These are phyloP conservation scores for Alternaria sp. DNA, from an alignment of 2,329 filamentous ascomycete species.

Conservation along the genomic window DNA sequence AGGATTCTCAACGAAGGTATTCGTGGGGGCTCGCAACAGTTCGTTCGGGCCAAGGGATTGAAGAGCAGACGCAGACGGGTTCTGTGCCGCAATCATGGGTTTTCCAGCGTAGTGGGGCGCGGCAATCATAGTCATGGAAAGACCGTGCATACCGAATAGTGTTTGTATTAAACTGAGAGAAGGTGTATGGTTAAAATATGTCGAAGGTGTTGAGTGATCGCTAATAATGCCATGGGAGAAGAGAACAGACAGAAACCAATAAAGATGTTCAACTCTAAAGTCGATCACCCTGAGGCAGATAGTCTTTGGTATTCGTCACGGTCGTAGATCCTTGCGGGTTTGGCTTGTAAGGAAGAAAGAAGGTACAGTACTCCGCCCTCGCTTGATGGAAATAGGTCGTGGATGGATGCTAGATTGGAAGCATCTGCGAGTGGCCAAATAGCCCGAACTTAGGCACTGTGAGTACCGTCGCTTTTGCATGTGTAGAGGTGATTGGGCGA, in stretches of 20 bases:
- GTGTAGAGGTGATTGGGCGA: conserved; percentile 34
- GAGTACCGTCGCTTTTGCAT: conserved; percentile 37
- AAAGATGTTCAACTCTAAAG: conserved; percentile 48
- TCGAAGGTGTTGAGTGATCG: conserved; percentile 9
- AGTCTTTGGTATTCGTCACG: conserved; percentile 48
- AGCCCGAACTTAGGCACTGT: conserved; percentile 19
- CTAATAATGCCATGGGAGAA: conserved; percentile 13
- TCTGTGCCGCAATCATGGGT: background rate
- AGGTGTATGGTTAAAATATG: conserved; percentile 27
- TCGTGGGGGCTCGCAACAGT: background rate
- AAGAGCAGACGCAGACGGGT: background rate
- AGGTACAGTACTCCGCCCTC: conserved; percentile 30
- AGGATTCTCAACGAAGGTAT: background rate
- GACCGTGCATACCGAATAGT: conserved; percentile 46
- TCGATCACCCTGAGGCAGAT: conserved; percentile 48
- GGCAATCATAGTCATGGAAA: conserved; percentile 10
- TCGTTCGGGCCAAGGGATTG: background rate
- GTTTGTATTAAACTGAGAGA: conserved; percentile 21
- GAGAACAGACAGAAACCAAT: conserved; percentile 24
- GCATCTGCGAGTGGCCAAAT: conserved; percentile 25
- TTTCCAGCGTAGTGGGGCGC: background rate
- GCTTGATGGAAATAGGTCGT: conserved; percentile 20
- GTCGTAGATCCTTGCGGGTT: conserved; percentile 42
- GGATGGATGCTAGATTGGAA: conserved; percentile 27
- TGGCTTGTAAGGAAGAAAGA: conserved; percentile 32